Conservation (phyloP, 345 rosid species). For the Bruguiera sexangula region DNA sequence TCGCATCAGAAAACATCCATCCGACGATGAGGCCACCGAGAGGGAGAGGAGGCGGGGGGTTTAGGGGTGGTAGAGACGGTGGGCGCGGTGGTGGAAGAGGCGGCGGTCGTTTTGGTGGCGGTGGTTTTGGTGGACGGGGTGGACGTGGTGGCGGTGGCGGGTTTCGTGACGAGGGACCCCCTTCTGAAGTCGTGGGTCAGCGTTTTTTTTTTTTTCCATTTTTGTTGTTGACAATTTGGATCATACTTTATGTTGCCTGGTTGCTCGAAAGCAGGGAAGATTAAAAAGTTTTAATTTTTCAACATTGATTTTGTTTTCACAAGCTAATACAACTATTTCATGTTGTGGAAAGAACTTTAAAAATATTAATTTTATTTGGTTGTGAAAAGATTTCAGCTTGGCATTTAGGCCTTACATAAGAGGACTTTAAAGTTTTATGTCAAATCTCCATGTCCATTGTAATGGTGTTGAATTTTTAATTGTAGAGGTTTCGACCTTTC, state of each 20-base stretch:
- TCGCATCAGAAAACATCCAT: neutral
- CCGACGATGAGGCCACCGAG: slow-evolving; percentile 26
- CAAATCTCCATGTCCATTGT: no score
- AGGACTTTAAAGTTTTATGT: no score
- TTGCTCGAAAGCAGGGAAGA: no score
- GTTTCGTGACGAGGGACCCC: slow-evolving; percentile 82
- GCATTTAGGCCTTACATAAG: no score
- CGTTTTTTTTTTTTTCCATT: slow-evolving; percentile 14
- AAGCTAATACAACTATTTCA: no score
- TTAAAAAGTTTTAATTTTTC: no score
- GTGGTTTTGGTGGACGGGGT: slow-evolving; percentile 15
- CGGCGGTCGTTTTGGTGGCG: slow-evolving; percentile 13
- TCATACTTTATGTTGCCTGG: no score
- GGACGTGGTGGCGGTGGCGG: slow-evolving; percentile 35
- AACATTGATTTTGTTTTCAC: no score
- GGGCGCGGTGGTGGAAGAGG: slow-evolving; percentile 12
- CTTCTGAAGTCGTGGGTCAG: slow-evolving; percentile 75
- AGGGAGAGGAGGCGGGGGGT: slow-evolving; percentile 28
- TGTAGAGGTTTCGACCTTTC: slow-evolving; percentile 71
- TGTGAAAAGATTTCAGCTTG: no score
- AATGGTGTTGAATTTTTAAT: neutral
- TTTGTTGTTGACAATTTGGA: no score
- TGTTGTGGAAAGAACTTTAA: no score
- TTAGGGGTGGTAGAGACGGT: slow-evolving; percentile 17
- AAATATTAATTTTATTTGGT: no score